A percentile compares a stretch with the other conserved stretches of the same genome.
These are phyloP conservation scores for Prunus mume DNA, from an alignment of 306 rosid species.

Conservation along the genomic window DNA sequence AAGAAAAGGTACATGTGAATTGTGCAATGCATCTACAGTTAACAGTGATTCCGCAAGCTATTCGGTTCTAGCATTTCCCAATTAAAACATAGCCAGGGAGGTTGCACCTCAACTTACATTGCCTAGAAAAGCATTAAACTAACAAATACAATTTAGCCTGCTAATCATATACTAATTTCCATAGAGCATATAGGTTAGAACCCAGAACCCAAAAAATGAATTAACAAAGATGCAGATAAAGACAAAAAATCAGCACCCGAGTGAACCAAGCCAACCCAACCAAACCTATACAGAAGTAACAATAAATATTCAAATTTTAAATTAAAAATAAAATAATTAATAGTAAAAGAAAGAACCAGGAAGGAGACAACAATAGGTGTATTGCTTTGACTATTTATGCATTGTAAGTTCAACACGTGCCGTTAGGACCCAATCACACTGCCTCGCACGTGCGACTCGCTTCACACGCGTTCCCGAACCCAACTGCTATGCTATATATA, in stretches of 20 bases:
- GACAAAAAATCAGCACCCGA: not conserved
- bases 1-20: too few species aligned
- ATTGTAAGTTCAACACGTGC: not conserved
- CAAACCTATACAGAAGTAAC: too few species aligned
- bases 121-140: too few species aligned
- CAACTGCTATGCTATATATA: constrained; percentile 21
- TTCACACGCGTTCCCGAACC: not conserved
- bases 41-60: too few species aligned
- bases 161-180: too few species aligned
- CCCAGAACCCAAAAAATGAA: not conserved
- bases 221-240: not conserved
- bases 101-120: too few species aligned
- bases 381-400: not conserved
- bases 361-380: not conserved
- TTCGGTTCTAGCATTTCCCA: too few species aligned
- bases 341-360: not conserved
- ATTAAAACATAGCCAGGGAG: too few species aligned
- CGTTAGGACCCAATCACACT: not conserved
- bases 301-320: not conserved
- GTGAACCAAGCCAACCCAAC: not conserved
- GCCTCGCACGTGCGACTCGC: not conserved
- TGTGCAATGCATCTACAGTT: too few species aligned
- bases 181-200: not conserved
- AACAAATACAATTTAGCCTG: too few species aligned
- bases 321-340: not conserved